A percentile compares a stretch with the other conserved stretches of the same genome.
These are phyloP conservation scores for Ophiorrhiza pumila DNA, from an alignment of 257 asterid species.

Conservation along the genomic window DNA sequence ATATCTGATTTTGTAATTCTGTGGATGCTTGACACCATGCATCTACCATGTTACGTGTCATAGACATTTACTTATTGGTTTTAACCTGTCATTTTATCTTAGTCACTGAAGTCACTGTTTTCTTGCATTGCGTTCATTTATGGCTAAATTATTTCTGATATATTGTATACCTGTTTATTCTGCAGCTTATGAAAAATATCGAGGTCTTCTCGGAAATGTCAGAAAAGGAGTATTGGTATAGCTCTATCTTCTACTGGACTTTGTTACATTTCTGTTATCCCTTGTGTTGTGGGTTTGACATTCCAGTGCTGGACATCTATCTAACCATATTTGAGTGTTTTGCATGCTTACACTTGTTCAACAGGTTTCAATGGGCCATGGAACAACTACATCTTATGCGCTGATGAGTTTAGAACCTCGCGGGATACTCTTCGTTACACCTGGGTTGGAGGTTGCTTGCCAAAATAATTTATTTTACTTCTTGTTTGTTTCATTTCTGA, in stretches of 20 bases:
- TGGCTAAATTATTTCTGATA: slow-evolving; percentile 11
- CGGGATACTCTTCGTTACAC: slow-evolving; percentile 79
- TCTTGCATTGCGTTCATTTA: neutral
- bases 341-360: slow-evolving; percentile 21
- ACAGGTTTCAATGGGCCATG: slow-evolving; percentile 92
- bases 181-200: slow-evolving; percentile 82
- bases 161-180: neutral
- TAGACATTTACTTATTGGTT: neutral
- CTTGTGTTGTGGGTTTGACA: slow-evolving; percentile 1
- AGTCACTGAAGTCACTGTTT: neutral
- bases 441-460: slow-evolving; percentile 80
- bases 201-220: slow-evolving; percentile 98
- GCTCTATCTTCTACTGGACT: neutral
- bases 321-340: neutral
- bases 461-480: neutral
- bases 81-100: neutral
- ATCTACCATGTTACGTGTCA: neutral
- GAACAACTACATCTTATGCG: slow-evolving; percentile 85
- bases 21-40: neutral
- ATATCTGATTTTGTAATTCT: neutral
- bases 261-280: neutral
- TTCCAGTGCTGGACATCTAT: neutral
- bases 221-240: slow-evolving; percentile 96
- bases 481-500: neutral
- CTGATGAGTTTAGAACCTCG: slow-evolving; percentile 91